Evolutionary conservation across 1,284 basidiomycete genomes (phyloP).

Genomic region (Sanguinoderma infundibulare): DNA sequence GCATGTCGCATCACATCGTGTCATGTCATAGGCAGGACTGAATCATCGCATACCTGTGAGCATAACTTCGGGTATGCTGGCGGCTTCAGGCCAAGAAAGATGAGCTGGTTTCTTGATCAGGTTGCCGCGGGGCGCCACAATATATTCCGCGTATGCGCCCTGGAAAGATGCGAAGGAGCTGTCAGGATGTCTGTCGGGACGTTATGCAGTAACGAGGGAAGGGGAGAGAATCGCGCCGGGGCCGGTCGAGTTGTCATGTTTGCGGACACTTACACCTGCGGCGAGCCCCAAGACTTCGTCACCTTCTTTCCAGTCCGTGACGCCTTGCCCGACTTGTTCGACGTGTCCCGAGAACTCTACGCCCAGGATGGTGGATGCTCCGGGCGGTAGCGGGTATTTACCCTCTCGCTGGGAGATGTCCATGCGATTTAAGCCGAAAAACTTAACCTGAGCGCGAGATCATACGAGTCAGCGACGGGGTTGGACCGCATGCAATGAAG

Average conservation of each 20-base stretch:
- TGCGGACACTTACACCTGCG: constrained; percentile 52
- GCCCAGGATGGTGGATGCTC: constrained; percentile 80
- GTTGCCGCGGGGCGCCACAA: constrained; percentile 70
- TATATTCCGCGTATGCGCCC: constrained; percentile 95
- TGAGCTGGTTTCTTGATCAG: constrained; percentile 77
- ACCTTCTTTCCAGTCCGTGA: constrained; percentile 66
- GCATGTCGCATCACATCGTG: background rate
- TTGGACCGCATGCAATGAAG: background rate
- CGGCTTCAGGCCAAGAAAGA: constrained; percentile 84
- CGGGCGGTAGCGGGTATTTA: constrained; percentile 79
- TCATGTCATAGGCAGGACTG: background rate
- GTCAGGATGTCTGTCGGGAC: background rate
- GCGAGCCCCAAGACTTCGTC: constrained; percentile 90
- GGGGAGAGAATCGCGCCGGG: background rate
- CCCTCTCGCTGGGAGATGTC: constrained; percentile 83
- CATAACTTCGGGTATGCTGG: constrained; percentile 86
- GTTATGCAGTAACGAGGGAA: background rate
- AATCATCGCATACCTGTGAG: constrained; percentile 64
- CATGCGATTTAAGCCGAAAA: constrained; percentile 90
- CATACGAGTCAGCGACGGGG: background rate
- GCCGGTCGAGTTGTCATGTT: background rate
- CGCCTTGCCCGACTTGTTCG: constrained; percentile 58
- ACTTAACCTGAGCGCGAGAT: constrained; percentile 56
- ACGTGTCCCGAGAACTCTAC: constrained; percentile 90
- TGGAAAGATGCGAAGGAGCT: constrained; percentile 36